These are phyloP conservation scores for Fraxinus albicans DNA, from an alignment of 305 asterid genomes.

Conservation along the genomic window DNA sequence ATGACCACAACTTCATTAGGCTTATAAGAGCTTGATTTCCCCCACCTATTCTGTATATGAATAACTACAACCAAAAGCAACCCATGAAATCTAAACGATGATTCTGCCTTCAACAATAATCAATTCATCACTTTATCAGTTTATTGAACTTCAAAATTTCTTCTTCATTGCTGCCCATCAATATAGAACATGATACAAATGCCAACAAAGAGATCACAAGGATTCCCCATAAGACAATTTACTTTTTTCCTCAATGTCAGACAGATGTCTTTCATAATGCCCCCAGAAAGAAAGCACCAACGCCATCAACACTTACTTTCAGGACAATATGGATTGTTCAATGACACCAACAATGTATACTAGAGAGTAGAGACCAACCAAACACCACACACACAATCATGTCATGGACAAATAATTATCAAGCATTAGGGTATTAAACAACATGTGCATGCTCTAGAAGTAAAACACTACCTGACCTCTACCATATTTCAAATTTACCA, in stretches of 20 bases:
- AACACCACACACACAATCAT: background rate
- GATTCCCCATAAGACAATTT: background rate
- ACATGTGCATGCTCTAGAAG: background rate
- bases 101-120: background rate
- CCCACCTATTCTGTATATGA: background rate
- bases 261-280: background rate
- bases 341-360: background rate
- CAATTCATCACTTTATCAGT: background rate
- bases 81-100: background rate
- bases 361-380: background rate
- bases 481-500: background rate
- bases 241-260: background rate
- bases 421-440: background rate
- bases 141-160: background rate
- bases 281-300: background rate
- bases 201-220: background rate
- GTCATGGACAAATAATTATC: background rate
- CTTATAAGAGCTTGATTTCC: background rate
- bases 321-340: background rate
- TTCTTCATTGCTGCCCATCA: background rate
- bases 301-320: background rate
- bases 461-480: background rate
- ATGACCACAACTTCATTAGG: background rate
- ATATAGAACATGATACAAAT: background rate
- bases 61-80: background rate